phyloP scores from a whole-genome alignment of 495 filamentous ascomycete species.

The Aspergillus heteromorphus region DNA sequence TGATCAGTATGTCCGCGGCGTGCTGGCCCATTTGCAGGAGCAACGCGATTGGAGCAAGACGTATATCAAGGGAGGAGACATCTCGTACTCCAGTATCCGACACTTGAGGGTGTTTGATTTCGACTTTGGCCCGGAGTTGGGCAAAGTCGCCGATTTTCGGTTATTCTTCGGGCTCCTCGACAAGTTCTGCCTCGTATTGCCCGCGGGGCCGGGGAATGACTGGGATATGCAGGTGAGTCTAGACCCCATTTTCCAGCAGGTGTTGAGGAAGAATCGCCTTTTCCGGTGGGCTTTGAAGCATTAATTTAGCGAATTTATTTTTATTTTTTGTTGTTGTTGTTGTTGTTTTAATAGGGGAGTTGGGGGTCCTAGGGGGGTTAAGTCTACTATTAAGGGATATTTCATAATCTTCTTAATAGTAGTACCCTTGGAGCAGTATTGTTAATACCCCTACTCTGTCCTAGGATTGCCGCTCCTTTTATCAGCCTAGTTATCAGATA shows the following conservation, averaged over 20 bases:
- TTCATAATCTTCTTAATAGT: too few relatives aligned
- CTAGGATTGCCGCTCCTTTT: too few relatives aligned
- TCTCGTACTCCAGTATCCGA: neutral
- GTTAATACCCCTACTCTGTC: too few relatives aligned
- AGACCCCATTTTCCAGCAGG: neutral
- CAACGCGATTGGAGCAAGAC: neutral
- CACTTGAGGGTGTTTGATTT: neutral
- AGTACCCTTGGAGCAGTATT: too few relatives aligned
- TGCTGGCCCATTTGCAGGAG: neutral
- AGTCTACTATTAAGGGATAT: too few relatives aligned
- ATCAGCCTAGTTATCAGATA: too few relatives aligned
- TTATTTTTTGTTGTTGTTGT: too few relatives aligned
- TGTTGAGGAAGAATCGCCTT: neutral
- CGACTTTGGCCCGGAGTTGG: neutral
- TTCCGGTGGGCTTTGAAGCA: neutral
- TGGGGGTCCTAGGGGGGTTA: too few relatives aligned
- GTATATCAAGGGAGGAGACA: neutral
- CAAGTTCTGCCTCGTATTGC: neutral
- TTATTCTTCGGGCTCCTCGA: neutral
- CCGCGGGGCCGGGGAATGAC: neutral
- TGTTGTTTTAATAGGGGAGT: too few relatives aligned
- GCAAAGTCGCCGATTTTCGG: neutral
- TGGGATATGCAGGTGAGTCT: neutral
- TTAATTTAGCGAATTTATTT: too few relatives aligned
- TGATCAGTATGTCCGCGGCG: neutral